These are phyloP conservation scores for Pestalotiopsis sp. DNA, from an alignment of 2,329 filamentous ascomycete species.

Conservation along the genomic window DNA sequence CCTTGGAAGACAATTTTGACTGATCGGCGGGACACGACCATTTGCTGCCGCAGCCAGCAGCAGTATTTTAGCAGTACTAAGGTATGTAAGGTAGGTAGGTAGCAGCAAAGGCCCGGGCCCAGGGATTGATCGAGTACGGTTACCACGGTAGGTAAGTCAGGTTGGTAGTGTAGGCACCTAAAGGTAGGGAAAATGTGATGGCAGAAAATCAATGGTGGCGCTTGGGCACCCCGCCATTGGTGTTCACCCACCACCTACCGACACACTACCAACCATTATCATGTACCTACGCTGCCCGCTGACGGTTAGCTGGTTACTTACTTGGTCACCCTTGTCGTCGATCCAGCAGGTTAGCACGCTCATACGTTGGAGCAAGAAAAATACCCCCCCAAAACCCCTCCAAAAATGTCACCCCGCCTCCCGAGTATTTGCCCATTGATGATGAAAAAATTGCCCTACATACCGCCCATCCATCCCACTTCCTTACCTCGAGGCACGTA, in stretches of 20 bases:
- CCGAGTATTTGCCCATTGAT: background rate
- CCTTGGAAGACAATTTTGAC: conserved; percentile 12
- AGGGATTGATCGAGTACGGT: background rate
- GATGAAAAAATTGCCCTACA: background rate
- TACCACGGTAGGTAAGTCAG: background rate
- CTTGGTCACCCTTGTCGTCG: background rate
- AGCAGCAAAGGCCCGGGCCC: background rate
- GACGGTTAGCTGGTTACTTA: background rate
- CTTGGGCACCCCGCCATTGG: conserved; percentile 5
- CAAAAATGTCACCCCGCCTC: background rate
- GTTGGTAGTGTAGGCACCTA: background rate
- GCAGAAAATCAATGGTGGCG: conserved; percentile 7
- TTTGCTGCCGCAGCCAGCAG: background rate
- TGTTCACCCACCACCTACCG: background rate
- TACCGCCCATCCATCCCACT: background rate
- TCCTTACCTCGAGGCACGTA: background rate
- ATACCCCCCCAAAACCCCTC: background rate
- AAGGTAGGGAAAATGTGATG: conserved; percentile 4
- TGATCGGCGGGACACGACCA: conserved; percentile 13
- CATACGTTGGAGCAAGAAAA: background rate
- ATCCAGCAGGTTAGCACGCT: background rate
- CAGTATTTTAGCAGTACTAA: too few species aligned
- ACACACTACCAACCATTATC: background rate
- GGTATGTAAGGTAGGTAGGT: too few species aligned
- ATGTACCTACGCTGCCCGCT: background rate